Conservation (phyloP, 108 stramenopile species). For the Nannochloropsis oceanica region DNA sequence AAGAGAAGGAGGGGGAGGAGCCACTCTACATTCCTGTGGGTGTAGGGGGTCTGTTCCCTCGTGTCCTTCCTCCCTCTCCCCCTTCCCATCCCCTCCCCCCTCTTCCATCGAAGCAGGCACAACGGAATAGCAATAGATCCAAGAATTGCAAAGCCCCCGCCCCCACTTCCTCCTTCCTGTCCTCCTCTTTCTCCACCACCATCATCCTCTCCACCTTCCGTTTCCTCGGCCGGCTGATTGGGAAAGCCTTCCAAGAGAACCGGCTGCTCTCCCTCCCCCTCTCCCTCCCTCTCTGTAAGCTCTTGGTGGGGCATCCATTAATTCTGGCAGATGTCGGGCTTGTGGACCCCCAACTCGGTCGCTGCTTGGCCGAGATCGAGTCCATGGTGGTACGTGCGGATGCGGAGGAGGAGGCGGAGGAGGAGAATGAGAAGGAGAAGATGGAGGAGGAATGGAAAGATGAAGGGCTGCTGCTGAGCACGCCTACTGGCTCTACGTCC, state of each 20-base stretch:
- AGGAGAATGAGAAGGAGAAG: not conserved
- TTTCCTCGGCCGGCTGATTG: slow-evolving; percentile 15
- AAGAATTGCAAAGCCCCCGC: not conserved
- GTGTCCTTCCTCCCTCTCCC: too few relatives aligned
- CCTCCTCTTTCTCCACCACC: not conserved
- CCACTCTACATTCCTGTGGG: not conserved
- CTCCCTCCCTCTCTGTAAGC: slow-evolving; percentile 10
- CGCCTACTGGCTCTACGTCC: too few relatives aligned
- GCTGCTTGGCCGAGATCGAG: not conserved
- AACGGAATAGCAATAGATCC: too few relatives aligned
- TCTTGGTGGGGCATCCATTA: not conserved
- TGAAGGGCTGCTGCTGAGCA: too few relatives aligned
- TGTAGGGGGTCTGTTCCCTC: slow-evolving; percentile 3
- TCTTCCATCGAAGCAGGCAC: too few relatives aligned
- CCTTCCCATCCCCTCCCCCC: too few relatives aligned
- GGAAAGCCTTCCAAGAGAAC: slow-evolving; percentile 22
- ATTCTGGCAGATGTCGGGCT: slow-evolving; percentile 3
- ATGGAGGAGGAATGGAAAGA: too few relatives aligned
- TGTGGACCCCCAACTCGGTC: slow-evolving; percentile 2
- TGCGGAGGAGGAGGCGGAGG: not conserved
- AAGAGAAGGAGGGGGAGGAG: not conserved
- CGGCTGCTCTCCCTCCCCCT: slow-evolving; percentile 16
- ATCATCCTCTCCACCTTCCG: not conserved
- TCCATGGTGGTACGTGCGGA: too few relatives aligned
- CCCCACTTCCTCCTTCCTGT: not conserved